phyloP scores from a whole-genome alignment of 2,329 filamentous ascomycete genomes.

The Sclerotiophoma versabilis region DNA sequence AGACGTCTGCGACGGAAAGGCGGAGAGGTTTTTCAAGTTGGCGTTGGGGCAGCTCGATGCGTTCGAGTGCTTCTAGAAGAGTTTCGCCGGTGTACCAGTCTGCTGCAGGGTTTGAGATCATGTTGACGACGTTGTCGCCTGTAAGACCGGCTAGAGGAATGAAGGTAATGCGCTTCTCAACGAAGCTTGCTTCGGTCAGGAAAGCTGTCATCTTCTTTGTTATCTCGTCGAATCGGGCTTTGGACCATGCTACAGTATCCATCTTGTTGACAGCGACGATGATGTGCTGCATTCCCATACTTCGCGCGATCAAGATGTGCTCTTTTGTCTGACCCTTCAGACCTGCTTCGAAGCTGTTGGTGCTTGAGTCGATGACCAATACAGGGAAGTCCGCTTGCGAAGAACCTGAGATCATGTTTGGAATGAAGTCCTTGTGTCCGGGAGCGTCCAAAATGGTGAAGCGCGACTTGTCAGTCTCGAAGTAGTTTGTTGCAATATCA shows the following conservation, averaged over 20 bases:
- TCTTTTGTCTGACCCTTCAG: slow-evolving; percentile 93
- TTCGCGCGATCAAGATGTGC: slow-evolving; percentile 86
- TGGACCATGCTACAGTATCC: slow-evolving; percentile 83
- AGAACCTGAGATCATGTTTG: slow-evolving; percentile 98
- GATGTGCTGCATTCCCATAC: slow-evolving; percentile 86
- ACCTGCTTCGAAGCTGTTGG: slow-evolving; percentile 91
- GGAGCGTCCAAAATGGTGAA: slow-evolving; percentile 97
- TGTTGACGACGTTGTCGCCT: slow-evolving; percentile 81
- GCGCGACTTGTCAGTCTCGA: slow-evolving; percentile 83
- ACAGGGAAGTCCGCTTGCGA: slow-evolving; percentile 96
- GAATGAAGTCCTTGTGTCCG: slow-evolving; percentile 93
- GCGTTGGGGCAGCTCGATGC: slow-evolving; percentile 74
- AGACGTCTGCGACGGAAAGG: slow-evolving; percentile 87
- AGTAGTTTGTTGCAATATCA: slow-evolving; percentile 93
- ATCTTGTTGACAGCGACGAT: slow-evolving; percentile 96
- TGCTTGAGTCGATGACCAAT: slow-evolving; percentile 89
- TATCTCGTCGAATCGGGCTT: slow-evolving; percentile 85
- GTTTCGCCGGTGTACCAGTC: slow-evolving; percentile 84
- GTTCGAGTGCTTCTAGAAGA: slow-evolving; percentile 83
- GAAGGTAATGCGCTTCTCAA: slow-evolving; percentile 80
- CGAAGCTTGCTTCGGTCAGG: slow-evolving; percentile 81
- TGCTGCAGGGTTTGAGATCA: slow-evolving; percentile 58
- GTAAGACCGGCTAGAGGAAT: slow-evolving; percentile 88
- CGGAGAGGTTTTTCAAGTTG: slow-evolving; percentile 81
- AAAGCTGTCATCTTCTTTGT: slow-evolving; percentile 83